Conservation (phyloP, 2,329 filamentous ascomycete species). For the Exophiala alcalophila region DNA sequence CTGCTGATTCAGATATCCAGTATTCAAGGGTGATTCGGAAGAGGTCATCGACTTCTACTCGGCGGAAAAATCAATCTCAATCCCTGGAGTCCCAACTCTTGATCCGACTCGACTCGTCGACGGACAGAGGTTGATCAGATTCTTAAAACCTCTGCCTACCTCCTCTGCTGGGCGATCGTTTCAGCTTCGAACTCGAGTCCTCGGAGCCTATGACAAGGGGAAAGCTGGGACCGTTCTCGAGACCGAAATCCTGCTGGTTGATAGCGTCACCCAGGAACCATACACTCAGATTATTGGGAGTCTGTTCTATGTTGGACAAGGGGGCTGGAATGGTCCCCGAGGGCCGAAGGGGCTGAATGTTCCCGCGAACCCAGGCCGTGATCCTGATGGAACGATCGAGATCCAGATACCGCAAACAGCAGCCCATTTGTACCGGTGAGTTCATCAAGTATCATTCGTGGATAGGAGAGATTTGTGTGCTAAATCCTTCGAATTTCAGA, state of each 20-base stretch:
- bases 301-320: slow-evolving; percentile 47
- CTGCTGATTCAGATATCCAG: background rate
- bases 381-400: too few relatives aligned
- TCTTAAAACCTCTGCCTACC: slow-evolving; percentile 39
- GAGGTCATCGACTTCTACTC: slow-evolving; percentile 49
- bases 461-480: too few relatives aligned
- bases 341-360: too few relatives aligned
- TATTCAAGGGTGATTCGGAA: slow-evolving; percentile 46
- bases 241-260: slow-evolving; percentile 40
- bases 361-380: too few relatives aligned
- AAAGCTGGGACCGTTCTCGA: slow-evolving; percentile 44
- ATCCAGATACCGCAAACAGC: too few relatives aligned
- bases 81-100: slow-evolving; percentile 43
- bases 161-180: slow-evolving; percentile 39
- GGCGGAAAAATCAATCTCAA: slow-evolving; percentile 36
- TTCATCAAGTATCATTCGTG: too few relatives aligned
- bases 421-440: slow-evolving; percentile 5
- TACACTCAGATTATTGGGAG: slow-evolving; percentile 42
- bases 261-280: slow-evolving; percentile 39
- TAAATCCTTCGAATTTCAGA: too few relatives aligned
- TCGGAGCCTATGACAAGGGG: slow-evolving; percentile 49
- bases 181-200: slow-evolving; percentile 41
- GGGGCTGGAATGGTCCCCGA: slow-evolving; percentile 47
- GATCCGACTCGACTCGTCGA: slow-evolving; percentile 45
- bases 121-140: slow-evolving; percentile 43